Percentiles rank a stretch among this genome's conserved stretches.
phyloP scores from a whole-genome alignment of 805 yeast species.

The Starmera amethionina region DNA sequence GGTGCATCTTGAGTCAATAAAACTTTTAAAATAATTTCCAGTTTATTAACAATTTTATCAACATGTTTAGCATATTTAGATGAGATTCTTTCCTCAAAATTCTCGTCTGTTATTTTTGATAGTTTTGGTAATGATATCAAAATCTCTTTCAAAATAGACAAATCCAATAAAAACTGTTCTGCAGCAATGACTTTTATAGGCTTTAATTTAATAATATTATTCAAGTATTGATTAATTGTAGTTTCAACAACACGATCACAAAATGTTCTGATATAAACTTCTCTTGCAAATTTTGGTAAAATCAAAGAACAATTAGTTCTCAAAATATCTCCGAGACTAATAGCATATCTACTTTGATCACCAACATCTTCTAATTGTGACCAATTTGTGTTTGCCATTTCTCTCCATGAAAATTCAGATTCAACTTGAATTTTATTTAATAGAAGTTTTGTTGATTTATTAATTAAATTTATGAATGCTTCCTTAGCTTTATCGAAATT shows the following conservation, averaged over 20 bases:
- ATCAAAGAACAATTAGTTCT: constrained; percentile 35
- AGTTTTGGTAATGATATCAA: constrained; percentile 22
- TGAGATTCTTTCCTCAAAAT: constrained; percentile 6
- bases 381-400: constrained; percentile 75
- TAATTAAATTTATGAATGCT: constrained; percentile 46
- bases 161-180: constrained; percentile 74
- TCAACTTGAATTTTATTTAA: constrained; percentile 51
- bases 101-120: constrained; percentile 5
- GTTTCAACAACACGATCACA: constrained; percentile 70
- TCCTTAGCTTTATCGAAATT: constrained; percentile 48
- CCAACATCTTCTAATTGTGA: constrained; percentile 47
- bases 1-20: constrained; percentile 59
- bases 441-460: constrained; percentile 44
- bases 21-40: constrained; percentile 62
- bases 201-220: constrained; percentile 47
- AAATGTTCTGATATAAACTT: constrained; percentile 59
- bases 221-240: constrained; percentile 43
- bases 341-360: constrained; percentile 63
- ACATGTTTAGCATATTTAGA: constrained; percentile 32
- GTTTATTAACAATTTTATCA: constrained; percentile 26
- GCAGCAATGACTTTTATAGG: constrained; percentile 65
- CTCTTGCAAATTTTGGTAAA: constrained; percentile 54
- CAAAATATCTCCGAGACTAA: constrained; percentile 42
- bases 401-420: constrained; percentile 70
- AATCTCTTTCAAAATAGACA: constrained; percentile 50